These are phyloP conservation scores for Cladosporium colombiae DNA, from an alignment of 2,329 filamentous ascomycete genomes.

Conservation along the genomic window DNA sequence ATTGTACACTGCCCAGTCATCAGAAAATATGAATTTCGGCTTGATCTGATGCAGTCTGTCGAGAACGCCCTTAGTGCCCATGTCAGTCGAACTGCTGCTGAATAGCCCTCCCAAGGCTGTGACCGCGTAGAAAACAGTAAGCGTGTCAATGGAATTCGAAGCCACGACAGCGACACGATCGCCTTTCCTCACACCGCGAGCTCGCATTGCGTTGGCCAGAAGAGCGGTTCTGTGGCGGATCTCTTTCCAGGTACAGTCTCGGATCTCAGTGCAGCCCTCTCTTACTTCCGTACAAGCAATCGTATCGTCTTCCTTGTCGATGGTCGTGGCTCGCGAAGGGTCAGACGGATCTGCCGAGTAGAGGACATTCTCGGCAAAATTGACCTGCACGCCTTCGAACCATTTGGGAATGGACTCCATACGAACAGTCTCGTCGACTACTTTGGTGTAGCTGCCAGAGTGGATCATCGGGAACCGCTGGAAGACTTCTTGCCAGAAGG, in stretches of 20 bases:
- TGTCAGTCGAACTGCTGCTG: slow-evolving; percentile 76
- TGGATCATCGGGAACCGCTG: slow-evolving; percentile 62
- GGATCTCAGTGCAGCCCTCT: slow-evolving; percentile 59
- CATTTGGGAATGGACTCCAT: slow-evolving; percentile 74
- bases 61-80: slow-evolving; percentile 76
- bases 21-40: slow-evolving; percentile 79
- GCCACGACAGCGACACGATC: slow-evolving; percentile 76
- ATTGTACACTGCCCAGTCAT: slow-evolving; percentile 78
- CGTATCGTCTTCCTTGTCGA: slow-evolving; percentile 68
- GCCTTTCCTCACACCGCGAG: slow-evolving; percentile 66
- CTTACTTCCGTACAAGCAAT: slow-evolving; percentile 72
- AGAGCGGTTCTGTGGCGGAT: slow-evolving; percentile 60
- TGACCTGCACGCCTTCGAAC: slow-evolving; percentile 74
- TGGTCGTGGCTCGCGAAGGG: slow-evolving; percentile 51
- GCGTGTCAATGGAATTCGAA: slow-evolving; percentile 72
- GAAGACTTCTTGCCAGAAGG: slow-evolving; percentile 69
- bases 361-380: slow-evolving; percentile 79
- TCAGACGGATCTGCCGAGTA: slow-evolving; percentile 54
- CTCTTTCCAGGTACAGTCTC: slow-evolving; percentile 66
- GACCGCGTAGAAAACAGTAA: slow-evolving; percentile 69
- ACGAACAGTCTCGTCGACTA: slow-evolving; percentile 68
- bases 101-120: slow-evolving; percentile 74
- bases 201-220: slow-evolving; percentile 67
- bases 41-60: slow-evolving; percentile 74
- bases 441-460: slow-evolving; percentile 51